These are phyloP conservation scores for Boletus sp. DNA, from an alignment of 1,284 basidiomycete genomes.

Conservation along the genomic window DNA sequence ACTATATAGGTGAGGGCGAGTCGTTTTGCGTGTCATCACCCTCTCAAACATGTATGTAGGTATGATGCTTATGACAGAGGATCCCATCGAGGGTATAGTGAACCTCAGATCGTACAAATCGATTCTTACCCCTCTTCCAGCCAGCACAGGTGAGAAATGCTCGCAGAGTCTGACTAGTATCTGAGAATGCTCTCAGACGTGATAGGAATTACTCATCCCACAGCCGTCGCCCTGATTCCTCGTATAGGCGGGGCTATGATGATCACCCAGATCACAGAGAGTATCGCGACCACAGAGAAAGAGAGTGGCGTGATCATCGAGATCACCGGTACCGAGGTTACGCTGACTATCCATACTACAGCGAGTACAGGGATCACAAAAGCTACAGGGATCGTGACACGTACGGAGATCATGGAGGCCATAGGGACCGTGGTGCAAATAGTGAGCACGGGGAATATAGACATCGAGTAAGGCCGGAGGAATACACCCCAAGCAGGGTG, in stretches of 20 bases:
- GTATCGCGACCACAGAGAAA: constrained; percentile 22
- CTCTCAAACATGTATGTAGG: constrained; percentile 17
- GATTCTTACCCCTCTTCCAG: constrained; percentile 23
- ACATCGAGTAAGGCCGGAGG: constrained; percentile 18
- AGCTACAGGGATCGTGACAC: constrained; percentile 17
- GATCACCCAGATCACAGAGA: constrained; percentile 22
- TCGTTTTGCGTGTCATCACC: neutral
- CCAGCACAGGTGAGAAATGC: constrained; percentile 20
- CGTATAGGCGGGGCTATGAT: constrained; percentile 24
- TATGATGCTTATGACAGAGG: constrained; percentile 29
- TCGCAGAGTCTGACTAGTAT: constrained; percentile 1
- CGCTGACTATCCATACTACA: constrained; percentile 17
- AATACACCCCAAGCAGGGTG: constrained; percentile 20
- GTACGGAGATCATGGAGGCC: neutral
- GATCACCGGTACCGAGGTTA: constrained; percentile 25
- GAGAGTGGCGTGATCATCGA: constrained; percentile 19
- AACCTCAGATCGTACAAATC: constrained; percentile 29
- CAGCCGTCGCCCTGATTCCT: constrained; percentile 24
- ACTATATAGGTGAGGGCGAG: constrained; percentile 40
- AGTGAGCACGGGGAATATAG: constrained; percentile 25
- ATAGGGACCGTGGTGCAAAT: constrained; percentile 18
- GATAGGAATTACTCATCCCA: constrained; percentile 28
- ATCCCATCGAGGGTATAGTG: constrained; percentile 23
- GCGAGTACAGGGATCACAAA: constrained; percentile 21
- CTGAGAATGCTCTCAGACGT: constrained; percentile 17